A percentile compares a stretch with the other conserved stretches of the same genome.
Evolutionary conservation across 1,284 basidiomycete genomes (phyloP).

Genomic region (Blastosporella zonata): DNA sequence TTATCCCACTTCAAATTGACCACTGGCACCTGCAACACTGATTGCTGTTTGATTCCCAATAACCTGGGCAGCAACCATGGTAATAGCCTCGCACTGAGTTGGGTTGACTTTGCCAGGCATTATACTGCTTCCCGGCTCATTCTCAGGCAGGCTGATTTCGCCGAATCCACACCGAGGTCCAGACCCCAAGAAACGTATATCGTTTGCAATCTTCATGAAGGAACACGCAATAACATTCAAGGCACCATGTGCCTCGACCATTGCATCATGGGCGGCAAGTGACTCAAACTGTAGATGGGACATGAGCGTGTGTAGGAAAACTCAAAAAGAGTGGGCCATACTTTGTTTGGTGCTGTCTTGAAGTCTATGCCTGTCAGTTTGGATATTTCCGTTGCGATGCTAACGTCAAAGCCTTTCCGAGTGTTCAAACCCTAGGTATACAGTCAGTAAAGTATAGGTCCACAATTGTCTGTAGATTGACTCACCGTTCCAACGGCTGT

Average conservation of each 20-base stretch:
- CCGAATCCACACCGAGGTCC: slow-evolving; percentile 98
- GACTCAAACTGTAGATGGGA: slow-evolving; percentile 79
- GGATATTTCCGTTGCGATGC: slow-evolving; percentile 90
- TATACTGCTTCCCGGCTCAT: slow-evolving; percentile 98
- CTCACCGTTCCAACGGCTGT: slow-evolving; percentile 96
- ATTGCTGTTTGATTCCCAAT: slow-evolving; percentile 98
- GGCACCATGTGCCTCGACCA: slow-evolving; percentile 96
- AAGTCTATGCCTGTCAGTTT: slow-evolving; percentile 91
- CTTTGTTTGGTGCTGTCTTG: slow-evolving; percentile 98
- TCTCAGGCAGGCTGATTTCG: slow-evolving; percentile 93
- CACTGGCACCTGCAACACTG: slow-evolving; percentile 90
- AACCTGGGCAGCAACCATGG: slow-evolving; percentile 98
- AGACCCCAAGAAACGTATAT: slow-evolving; percentile 96
- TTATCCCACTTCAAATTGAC: slow-evolving; percentile 86
- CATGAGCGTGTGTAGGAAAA: background rate
- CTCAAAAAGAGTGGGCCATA: slow-evolving; percentile 25
- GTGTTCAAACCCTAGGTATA: slow-evolving; percentile 87
- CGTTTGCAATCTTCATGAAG: slow-evolving; percentile 99
- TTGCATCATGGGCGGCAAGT: slow-evolving; percentile 93
- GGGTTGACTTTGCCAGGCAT: slow-evolving; percentile 99
- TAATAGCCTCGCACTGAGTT: slow-evolving; percentile 98
- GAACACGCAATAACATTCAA: slow-evolving; percentile 94
- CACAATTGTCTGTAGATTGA: slow-evolving; percentile 13
- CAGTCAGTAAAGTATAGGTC: slow-evolving; percentile 1
- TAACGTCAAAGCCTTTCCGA: slow-evolving; percentile 93